Base-by-base conservation (phyloP, 164 flowering plant species). In the Saururus chinensis region DNA sequence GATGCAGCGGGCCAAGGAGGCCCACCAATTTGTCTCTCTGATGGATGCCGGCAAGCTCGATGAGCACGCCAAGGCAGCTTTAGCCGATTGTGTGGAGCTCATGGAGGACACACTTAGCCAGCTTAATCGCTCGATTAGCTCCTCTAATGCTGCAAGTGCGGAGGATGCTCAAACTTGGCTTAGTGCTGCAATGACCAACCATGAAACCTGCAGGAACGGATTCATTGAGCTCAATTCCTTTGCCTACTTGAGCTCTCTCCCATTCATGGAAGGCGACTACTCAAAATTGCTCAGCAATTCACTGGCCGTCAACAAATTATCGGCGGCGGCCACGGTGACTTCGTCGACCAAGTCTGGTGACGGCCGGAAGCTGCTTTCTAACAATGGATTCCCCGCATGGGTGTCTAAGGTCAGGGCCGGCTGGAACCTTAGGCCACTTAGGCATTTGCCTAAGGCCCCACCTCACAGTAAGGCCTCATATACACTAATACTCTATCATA, bases 1-100 rank as follows among this genome's bases (percentile, higher is more conserved):
- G 22, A 21, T 76, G 57, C 52, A 69, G 52, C 82, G 77, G 58
- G 86, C 92, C 13, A 21, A 53, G 49, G 52, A 57, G 24, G 80
- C 76, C 9, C 79, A 76, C 60, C 56, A 53, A 49, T 75, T 73
- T 23, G 54, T 82, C 20, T 75, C 84, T 4, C 23, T 64, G 4
- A 67, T 79, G 78, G 79, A 79, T 69, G 17, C 53, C n/a, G 66
- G 72, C 53, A 71, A 75, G 35, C 65, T 77, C 21, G 58, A 72
- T 23, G 53, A 69, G 20, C 70, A 57, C 56, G 75, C 71, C 63
- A 73, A 69, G 64, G 17, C 60, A 8, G 91, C 88, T 7, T 81
- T 78, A 84, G 49, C 66, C 0, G 92, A 85, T 55, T 83, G 91
- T 48, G 16, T 80, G 62, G 84, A 86, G 71, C 82, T 86, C 13